phyloP scores from a whole-genome alignment of 108 stramenopile species.

The Poteriospumella lacustris region DNA sequence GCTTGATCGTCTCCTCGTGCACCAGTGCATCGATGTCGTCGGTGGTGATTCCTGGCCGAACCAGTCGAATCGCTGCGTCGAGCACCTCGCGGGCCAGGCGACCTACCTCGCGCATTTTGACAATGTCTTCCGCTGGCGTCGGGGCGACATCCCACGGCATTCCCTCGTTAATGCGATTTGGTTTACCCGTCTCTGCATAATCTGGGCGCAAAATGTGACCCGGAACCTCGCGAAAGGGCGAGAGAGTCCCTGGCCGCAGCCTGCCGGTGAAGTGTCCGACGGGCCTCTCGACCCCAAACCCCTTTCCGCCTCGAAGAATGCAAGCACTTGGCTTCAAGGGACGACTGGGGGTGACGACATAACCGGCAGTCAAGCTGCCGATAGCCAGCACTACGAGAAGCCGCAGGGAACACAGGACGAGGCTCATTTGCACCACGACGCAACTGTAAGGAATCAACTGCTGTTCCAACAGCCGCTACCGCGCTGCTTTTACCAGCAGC shows the following conservation, averaged over 20 bases:
- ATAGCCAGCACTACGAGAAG: no score
- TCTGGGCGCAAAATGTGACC: neutral
- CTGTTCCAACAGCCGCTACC: no score
- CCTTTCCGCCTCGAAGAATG: no score
- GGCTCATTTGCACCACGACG: no score
- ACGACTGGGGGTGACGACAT: no score
- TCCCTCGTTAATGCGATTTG: neutral
- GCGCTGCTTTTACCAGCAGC: no score
- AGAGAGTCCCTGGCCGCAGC: neutral
- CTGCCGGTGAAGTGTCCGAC: neutral
- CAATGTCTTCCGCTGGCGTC: neutral
- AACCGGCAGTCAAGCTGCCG: no score
- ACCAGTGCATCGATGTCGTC: constrained; percentile 46
- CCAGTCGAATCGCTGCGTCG: constrained; percentile 13
- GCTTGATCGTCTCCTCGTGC: constrained; percentile 44
- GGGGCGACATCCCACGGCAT: neutral
- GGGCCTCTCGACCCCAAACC: neutral
- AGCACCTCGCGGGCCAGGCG: constrained; percentile 23
- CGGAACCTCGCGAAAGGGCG: neutral
- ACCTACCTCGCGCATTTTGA: neutral
- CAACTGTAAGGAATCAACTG: no score
- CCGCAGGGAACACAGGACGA: no score
- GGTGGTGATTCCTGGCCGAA: constrained; percentile 10
- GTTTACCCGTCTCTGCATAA: constrained; percentile 15
- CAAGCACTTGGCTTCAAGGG: no score